Evolutionary conservation across 257 asterid species (phyloP).

Genomic region (Scutellaria minor): DNA sequence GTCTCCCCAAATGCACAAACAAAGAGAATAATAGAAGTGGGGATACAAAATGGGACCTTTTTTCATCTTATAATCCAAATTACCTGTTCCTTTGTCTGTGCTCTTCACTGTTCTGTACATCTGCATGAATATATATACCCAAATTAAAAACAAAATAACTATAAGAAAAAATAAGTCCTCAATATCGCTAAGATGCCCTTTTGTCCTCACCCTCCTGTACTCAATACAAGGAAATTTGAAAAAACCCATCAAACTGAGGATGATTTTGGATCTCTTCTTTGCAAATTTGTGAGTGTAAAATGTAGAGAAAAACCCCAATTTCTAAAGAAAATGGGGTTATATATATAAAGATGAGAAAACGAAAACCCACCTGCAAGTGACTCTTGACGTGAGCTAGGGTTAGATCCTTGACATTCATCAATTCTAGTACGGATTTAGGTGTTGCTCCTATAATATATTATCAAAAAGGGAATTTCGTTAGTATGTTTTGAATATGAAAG

Average conservation of each 20-base stretch:
- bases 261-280: no score
- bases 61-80: slow-evolving; percentile 31
- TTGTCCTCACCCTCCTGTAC: slow-evolving; percentile 54
- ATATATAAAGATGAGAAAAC: background rate
- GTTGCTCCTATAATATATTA: slow-evolving; percentile 67
- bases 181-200: slow-evolving; percentile 51
- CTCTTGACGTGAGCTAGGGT: slow-evolving; percentile 95
- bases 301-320: no score
- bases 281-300: no score
- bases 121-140: slow-evolving; percentile 60
- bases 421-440: slow-evolving; percentile 84
- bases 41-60: slow-evolving; percentile 45
- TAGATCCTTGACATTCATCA: slow-evolving; percentile 94
- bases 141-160: background rate
- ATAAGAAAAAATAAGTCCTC: slow-evolving; percentile 35
- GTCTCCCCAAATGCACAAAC: slow-evolving; percentile 39
- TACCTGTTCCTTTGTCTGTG: slow-evolving; percentile 83
- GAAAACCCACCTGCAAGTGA: slow-evolving; percentile 74
- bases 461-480: no score
- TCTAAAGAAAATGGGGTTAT: no score
- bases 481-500: no score
- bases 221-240: background rate
- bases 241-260: no score
- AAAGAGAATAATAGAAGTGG: slow-evolving; percentile 43
- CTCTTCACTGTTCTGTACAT: slow-evolving; percentile 98